Conservation (phyloP, 306 rosid genomes). For the Albizia julibrissin region DNA sequence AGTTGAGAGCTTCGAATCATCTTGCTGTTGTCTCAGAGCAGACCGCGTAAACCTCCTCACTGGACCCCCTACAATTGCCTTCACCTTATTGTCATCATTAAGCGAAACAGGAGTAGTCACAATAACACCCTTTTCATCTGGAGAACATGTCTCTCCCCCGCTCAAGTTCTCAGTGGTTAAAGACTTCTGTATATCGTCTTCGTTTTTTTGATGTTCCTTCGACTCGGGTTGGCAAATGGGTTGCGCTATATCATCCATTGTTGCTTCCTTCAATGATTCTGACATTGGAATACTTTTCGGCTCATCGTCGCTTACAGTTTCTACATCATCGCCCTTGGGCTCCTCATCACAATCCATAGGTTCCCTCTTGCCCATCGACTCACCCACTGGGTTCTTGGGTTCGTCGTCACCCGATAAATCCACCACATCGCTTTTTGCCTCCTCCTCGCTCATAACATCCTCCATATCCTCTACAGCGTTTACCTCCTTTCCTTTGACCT, state of each 20-base stretch:
- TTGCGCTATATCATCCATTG: conserved; percentile 16
- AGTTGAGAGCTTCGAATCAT: conserved; percentile 21
- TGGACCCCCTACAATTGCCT: conserved; percentile 33
- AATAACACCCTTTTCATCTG: not conserved
- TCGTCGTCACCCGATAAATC: conserved; percentile 72
- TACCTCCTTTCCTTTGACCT: conserved; percentile 25
- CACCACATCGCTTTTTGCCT: conserved; percentile 76
- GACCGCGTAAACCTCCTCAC: conserved; percentile 70
- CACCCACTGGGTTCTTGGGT: conserved; percentile 45
- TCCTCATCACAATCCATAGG: conserved; percentile 41
- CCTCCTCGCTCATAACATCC: conserved; percentile 58
- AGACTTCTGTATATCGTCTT: not conserved
- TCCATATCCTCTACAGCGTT: conserved; percentile 25
- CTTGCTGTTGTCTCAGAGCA: conserved; percentile 47
- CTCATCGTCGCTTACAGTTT: conserved; percentile 35
- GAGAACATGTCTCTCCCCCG: not conserved
- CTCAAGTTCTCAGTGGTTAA: not conserved
- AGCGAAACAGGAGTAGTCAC: not conserved
- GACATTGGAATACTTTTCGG: not conserved
- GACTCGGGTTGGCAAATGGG: not conserved
- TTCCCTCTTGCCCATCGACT: conserved; percentile 24
- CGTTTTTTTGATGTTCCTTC: not conserved
- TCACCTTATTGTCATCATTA: conserved; percentile 7
- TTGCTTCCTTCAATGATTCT: conserved; percentile 28
- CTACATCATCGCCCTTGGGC: conserved; percentile 39